Base-by-base conservation (phyloP, 352 stramenopile species). In the Pelagophyceae sp. region DNA sequence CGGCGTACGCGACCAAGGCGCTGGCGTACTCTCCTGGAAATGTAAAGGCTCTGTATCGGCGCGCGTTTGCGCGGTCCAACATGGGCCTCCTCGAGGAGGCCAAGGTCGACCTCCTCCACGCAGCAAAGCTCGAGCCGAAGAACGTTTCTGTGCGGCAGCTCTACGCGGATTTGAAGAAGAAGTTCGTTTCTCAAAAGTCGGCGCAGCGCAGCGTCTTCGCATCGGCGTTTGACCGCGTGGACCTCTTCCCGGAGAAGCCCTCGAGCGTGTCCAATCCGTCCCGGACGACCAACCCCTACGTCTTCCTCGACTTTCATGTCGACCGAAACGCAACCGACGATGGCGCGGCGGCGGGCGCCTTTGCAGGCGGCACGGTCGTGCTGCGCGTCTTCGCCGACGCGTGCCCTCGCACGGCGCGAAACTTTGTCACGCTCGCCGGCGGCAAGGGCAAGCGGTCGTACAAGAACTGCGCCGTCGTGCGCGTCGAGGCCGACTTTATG, bases 251-350 rank as follows among this genome's bases (percentile, higher is more conserved):
- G 79, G 96, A 99, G 82, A 98, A 99, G 88, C 93, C 90, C 40
- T 84, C 80, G 29, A 65, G 89, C 51, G 71, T 90, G 51, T 83
- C 82, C 0, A 90, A 91, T 79, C 84, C 88, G 38, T 54, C 33
- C 2, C 87, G 86, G 58, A 85, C 83, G 20, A 80, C 90, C 84
- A 98, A 97, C 86, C 94, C 95, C 51, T 94, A 98, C 86, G 95
- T 98, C 29, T 99, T 96, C 83, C 99, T 99, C 80, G 93, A 99
- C 82, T 91, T 99, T 15, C 88, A 88, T 78, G 96, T 97, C 31
- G 89, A 33, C 88, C 88, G 17, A 92, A 93, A 58, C 90, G 94
- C 76, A 87, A 80, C 70, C 77, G 31, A 51, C 6, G n/a, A 11
- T 33, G 23, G 3, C 32, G 1, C 0, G 32, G n/a, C 63, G 0